Percentiles rank a stretch among this genome's conserved stretches.
Conservation (phyloP, 2,329 filamentous ascomycete genomes). For the Lasiodiplodia sp. region DNA sequence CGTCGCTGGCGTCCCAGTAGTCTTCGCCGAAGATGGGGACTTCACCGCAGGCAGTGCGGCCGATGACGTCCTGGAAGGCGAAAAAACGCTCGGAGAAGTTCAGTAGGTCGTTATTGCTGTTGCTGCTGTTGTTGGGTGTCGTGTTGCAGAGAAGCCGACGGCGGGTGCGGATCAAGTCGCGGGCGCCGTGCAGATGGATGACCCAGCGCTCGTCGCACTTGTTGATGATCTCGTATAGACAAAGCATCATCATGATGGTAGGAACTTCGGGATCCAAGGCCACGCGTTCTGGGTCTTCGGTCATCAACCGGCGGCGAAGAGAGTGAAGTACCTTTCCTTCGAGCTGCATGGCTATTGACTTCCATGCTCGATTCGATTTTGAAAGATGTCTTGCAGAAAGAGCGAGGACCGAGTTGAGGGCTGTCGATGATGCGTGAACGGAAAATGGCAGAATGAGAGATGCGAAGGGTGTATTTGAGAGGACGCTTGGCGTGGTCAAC, state of each 20-base stretch:
- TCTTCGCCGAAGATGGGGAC: slow-evolving; percentile 56
- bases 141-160: slow-evolving; percentile 32
- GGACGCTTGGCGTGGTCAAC: slow-evolving; percentile 48
- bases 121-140: slow-evolving; percentile 29
- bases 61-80: slow-evolving; percentile 61
- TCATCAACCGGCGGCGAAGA: slow-evolving; percentile 45
- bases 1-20: slow-evolving; percentile 53
- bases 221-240: slow-evolving; percentile 52
- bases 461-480: slow-evolving; percentile 47
- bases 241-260: slow-evolving; percentile 56
- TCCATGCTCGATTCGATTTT: slow-evolving; percentile 41
- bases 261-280: slow-evolving; percentile 44
- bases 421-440: slow-evolving; percentile 46
- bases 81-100: slow-evolving; percentile 57
- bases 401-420: slow-evolving; percentile 49
- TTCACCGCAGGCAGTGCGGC: slow-evolving; percentile 58
- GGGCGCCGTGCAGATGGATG: slow-evolving; percentile 56
- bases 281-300: slow-evolving; percentile 36
- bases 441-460: slow-evolving; percentile 50
- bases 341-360: slow-evolving; percentile 45
- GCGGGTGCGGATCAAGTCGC: slow-evolving; percentile 54
- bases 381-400: slow-evolving; percentile 50
- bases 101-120: slow-evolving; percentile 34
- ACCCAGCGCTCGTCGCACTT: slow-evolving; percentile 56
- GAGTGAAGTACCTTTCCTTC: slow-evolving; percentile 48